phyloP scores from a whole-genome alignment of 2,329 filamentous ascomycete species.

The Talaromyces sp. region DNA sequence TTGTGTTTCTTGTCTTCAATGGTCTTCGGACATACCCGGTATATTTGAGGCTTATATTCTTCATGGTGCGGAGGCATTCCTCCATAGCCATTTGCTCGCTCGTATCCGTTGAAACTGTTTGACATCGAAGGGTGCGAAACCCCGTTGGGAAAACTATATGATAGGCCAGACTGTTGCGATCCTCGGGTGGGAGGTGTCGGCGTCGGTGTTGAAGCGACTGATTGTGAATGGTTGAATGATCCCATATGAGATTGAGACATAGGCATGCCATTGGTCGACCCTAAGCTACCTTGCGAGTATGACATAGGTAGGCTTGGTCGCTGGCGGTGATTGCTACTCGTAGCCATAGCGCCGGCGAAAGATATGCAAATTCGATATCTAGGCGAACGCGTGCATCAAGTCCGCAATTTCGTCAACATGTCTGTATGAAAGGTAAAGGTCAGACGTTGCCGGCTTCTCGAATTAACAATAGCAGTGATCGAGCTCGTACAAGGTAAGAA shows the following conservation, averaged over 20 bases:
- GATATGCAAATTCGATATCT: neutral
- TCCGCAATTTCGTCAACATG: neutral
- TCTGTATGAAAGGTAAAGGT: neutral
- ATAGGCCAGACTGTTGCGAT: conserved; percentile 42
- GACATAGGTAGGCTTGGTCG: conserved; percentile 34
- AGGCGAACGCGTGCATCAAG: conserved; percentile 16
- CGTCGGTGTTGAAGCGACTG: conserved; percentile 43
- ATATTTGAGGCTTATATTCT: conserved; percentile 46
- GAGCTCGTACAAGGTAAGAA: neutral
- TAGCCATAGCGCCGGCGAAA: conserved; percentile 28
- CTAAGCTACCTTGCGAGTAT: conserved; percentile 39
- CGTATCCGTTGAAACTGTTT: conserved; percentile 38
- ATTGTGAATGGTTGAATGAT: conserved; percentile 45
- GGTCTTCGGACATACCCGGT: conserved; percentile 37
- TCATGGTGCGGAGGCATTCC: conserved; percentile 36
- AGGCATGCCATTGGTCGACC: conserved; percentile 36
- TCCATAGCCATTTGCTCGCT: conserved; percentile 41
- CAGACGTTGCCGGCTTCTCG: neutral
- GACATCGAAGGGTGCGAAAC: conserved; percentile 26
- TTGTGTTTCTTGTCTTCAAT: neutral
- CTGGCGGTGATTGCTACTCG: conserved; percentile 26
- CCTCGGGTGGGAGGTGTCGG: conserved; percentile 41
- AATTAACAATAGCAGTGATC: neutral
- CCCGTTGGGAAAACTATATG: conserved; percentile 40
- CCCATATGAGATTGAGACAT: conserved; percentile 40